Conservation (phyloP, 352 stramenopile species). For the Pilasporangium apinafurcum region DNA sequence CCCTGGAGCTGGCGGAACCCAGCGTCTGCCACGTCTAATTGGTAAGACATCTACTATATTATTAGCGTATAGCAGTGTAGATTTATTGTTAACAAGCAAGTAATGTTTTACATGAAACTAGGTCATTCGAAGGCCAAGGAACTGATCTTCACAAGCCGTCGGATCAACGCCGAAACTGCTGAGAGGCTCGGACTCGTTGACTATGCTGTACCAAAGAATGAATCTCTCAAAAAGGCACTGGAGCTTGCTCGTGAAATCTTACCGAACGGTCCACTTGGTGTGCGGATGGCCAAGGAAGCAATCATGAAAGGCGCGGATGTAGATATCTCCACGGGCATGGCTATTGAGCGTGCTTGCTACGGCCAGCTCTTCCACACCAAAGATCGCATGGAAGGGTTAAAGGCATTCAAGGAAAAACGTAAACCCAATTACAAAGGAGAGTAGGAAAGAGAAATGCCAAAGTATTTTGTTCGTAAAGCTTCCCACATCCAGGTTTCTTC, state of each 20-base stretch:
- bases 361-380: constrained; percentile 88
- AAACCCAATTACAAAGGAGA: constrained; percentile 88
- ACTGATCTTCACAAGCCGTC: constrained; percentile 91
- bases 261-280: constrained; percentile 86
- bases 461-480: too few species aligned
- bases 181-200: constrained; percentile 87
- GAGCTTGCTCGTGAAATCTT: constrained; percentile 87
- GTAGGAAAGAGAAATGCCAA: too few species aligned
- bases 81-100: too few species aligned
- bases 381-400: constrained; percentile 89
- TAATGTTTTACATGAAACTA: constrained; percentile 6
- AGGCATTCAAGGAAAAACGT: constrained; percentile 90
- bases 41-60: constrained; percentile 19
- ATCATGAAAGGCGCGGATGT: constrained; percentile 84
- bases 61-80: neutral
- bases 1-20: constrained; percentile 89
- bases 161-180: constrained; percentile 66
- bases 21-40: constrained; percentile 89
- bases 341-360: constrained; percentile 90
- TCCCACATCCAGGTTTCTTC: too few species aligned
- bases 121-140: constrained; percentile 90
- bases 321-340: constrained; percentile 81
- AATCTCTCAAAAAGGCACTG: constrained; percentile 67
- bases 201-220: constrained; percentile 69
- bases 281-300: constrained; percentile 89